phyloP scores from a whole-genome alignment of 2,329 filamentous ascomycete genomes.

The Periglandula ipomoeae region DNA sequence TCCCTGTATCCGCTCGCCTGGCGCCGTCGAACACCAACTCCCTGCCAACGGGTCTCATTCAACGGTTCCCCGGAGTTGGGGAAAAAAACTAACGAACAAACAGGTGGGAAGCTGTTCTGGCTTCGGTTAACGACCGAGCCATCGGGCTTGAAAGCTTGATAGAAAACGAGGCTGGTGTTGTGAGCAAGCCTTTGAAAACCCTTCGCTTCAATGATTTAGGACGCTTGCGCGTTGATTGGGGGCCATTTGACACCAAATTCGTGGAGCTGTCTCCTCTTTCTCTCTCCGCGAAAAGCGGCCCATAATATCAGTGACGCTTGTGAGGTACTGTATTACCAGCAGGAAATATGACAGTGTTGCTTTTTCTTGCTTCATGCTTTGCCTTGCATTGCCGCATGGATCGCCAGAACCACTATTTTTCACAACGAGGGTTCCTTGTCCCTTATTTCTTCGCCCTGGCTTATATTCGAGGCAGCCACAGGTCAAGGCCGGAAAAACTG shows the following conservation, averaged over 20 bases:
- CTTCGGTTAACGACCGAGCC: neutral
- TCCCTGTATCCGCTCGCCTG: neutral
- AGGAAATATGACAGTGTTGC: neutral
- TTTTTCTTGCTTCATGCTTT: neutral
- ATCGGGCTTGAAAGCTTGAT: neutral
- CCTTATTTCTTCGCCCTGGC: neutral
- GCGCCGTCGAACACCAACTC: constrained; percentile 1
- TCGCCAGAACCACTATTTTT: neutral
- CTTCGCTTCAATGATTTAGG: no score
- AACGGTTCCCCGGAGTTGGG: neutral
- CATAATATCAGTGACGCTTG: no score
- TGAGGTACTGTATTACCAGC: no score
- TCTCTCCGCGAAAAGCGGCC: no score
- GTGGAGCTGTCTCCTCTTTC: neutral
- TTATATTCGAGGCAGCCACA: neutral
- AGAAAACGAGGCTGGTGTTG: neutral
- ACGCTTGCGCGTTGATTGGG: neutral
- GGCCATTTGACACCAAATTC: neutral
- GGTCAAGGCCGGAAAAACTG: neutral
- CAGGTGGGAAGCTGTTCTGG: neutral
- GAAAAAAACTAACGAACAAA: neutral
- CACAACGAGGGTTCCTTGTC: constrained; percentile 1
- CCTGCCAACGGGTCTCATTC: constrained; percentile 1
- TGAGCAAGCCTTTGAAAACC: neutral
- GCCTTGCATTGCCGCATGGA: neutral